Percentiles rank a stretch among this genome's conserved stretches.
Evolutionary conservation across 345 rosid species (phyloP).

Genomic region (Citrus reticulata): DNA sequence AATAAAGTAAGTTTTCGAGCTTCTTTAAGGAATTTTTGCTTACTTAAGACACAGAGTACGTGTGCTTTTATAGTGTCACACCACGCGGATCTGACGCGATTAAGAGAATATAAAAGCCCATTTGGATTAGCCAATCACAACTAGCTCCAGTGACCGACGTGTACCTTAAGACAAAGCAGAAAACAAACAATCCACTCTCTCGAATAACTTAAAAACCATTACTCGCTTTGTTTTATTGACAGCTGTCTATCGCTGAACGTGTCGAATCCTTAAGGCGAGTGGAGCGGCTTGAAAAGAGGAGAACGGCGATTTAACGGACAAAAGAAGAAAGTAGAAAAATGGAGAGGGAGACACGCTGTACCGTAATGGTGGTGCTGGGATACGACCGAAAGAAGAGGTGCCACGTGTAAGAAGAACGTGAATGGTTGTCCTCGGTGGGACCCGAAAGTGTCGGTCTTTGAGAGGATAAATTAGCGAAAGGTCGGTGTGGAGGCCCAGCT

Average conservation of each 20-base stretch:
- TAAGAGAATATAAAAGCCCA: neutral
- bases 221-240: neutral
- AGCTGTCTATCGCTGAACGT: neutral
- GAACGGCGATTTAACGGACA: too few species aligned
- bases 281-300: neutral
- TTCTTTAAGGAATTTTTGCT: neutral
- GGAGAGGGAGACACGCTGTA: neutral
- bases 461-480: conserved; percentile 4
- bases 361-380: too few species aligned
- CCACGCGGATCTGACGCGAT: conserved; percentile 39
- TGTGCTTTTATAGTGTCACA: conserved; percentile 27
- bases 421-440: conserved; percentile 17
- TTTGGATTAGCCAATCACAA: conserved; percentile 8
- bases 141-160: conserved; percentile 29
- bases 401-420: conserved; percentile 26
- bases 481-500: conserved; percentile 27
- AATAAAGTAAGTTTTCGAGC: too few species aligned
- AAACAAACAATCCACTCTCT: neutral
- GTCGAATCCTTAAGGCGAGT: neutral
- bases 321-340: too few species aligned
- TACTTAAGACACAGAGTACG: neutral
- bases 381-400: neutral
- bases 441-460: conserved; percentile 17
- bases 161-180: neutral
- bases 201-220: fast-evolving